phyloP scores from a whole-genome alignment of 1,284 basidiomycete species.

The Moesziomyces sp. region DNA sequence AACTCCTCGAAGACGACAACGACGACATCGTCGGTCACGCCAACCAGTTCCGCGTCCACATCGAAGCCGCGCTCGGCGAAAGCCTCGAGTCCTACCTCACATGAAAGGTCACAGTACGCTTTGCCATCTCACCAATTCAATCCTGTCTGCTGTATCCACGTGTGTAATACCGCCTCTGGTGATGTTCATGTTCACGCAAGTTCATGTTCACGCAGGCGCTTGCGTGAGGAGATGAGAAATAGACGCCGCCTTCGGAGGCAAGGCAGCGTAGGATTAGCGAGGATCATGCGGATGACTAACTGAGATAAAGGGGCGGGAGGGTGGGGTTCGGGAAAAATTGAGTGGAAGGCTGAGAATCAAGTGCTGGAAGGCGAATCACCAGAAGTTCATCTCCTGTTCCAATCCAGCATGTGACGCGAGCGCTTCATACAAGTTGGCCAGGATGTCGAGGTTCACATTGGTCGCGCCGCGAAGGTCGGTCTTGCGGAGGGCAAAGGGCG shows the following conservation, averaged over 20 bases:
- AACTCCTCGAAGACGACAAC: conserved; percentile 71
- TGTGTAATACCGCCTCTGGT: neutral
- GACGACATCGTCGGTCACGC: conserved; percentile 69
- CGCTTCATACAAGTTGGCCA: conserved; percentile 14
- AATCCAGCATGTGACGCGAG: conserved; percentile 16
- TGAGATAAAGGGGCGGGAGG: neutral
- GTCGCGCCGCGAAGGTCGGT: conserved; percentile 38
- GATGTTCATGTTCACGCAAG: no score
- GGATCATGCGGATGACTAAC: neutral
- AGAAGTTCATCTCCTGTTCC: conserved; percentile 27
- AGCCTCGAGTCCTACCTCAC: conserved; percentile 68
- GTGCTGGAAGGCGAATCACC: conserved; percentile 2
- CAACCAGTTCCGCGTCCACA: conserved; percentile 68
- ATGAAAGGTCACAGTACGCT: neutral
- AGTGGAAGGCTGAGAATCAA: neutral
- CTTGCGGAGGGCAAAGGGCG: conserved; percentile 8
- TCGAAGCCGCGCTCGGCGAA: conserved; percentile 69
- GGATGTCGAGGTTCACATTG: conserved; percentile 21
- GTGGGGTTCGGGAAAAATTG: neutral
- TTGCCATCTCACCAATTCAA: neutral
- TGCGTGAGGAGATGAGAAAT: neutral
- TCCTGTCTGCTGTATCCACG: neutral
- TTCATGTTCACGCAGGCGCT: no score
- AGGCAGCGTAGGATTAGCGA: neutral
- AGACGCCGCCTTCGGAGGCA: neutral